Percentiles rank a stretch among this genome's conserved stretches.
Conservation (phyloP, 1,284 basidiomycete genomes). For the Peniophora sp. region DNA sequence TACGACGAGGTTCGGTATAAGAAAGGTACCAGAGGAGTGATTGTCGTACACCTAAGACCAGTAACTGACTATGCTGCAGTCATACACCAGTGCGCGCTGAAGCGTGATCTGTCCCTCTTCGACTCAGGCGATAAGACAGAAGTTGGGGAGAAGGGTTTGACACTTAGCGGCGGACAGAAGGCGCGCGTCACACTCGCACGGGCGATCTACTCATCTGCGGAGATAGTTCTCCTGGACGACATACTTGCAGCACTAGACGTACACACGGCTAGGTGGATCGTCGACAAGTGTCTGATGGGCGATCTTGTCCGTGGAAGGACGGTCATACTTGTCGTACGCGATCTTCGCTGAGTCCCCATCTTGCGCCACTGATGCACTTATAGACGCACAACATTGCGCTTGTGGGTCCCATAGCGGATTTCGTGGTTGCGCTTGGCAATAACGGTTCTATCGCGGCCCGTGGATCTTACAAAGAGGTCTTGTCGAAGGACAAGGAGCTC, state of each 20-base stretch:
- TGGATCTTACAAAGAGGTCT: slow-evolving; percentile 36
- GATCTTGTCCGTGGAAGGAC: slow-evolving; percentile 64
- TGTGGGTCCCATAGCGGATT: slow-evolving; percentile 52
- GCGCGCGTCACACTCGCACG: slow-evolving; percentile 70
- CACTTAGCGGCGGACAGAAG: slow-evolving; percentile 70
- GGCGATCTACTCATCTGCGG: slow-evolving; percentile 57
- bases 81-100: slow-evolving; percentile 54
- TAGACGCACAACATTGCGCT: slow-evolving; percentile 62
- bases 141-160: slow-evolving; percentile 59
- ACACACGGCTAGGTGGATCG: slow-evolving; percentile 69
- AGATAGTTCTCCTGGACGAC: slow-evolving; percentile 60
- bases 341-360: slow-evolving; percentile 28
- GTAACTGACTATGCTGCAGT: slow-evolving; percentile 29
- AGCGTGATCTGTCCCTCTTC: slow-evolving; percentile 56
- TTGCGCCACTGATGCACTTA: no score
- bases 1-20: slow-evolving; percentile 35
- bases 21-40: slow-evolving; percentile 29
- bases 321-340: slow-evolving; percentile 62
- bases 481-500: slow-evolving; percentile 30
- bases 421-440: slow-evolving; percentile 49
- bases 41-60: no score
- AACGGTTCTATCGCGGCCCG: slow-evolving; percentile 44
- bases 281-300: slow-evolving; percentile 69
- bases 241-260: slow-evolving; percentile 53
- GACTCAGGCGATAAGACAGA: slow-evolving; percentile 71